Conservation (phyloP, 768 basidiomycete species). For the Rhizopogon rudus region DNA sequence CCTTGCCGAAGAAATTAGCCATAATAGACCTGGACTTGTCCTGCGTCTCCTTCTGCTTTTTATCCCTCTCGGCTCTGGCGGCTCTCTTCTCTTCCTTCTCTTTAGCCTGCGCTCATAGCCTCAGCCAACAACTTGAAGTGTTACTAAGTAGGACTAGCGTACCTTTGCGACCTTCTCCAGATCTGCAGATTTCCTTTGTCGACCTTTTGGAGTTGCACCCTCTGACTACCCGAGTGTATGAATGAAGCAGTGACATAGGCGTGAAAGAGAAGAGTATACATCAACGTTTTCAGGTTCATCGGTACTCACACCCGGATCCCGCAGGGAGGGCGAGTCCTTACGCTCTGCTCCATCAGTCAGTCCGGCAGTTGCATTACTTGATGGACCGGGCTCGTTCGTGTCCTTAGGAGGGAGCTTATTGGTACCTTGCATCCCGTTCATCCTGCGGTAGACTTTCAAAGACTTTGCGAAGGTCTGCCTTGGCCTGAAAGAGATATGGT, state of each 20-base stretch:
- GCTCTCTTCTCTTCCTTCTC: constrained; percentile 63
- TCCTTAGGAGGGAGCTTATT: constrained; percentile 29
- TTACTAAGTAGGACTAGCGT: not conserved
- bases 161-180: constrained; percentile 44
- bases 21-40: constrained; percentile 72
- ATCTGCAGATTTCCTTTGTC: constrained; percentile 49
- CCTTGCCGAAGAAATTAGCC: constrained; percentile 74
- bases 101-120: constrained; percentile 47
- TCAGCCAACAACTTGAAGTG: not conserved
- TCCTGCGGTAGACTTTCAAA: constrained; percentile 56
- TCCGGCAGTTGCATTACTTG: not conserved
- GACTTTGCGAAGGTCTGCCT: constrained; percentile 44
- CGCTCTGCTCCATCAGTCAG: constrained; percentile 14
- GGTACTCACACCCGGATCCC: constrained; percentile 15
- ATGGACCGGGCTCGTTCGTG: constrained; percentile 20
- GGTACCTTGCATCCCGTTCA: constrained; percentile 44
- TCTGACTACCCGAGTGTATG: constrained; percentile 12
- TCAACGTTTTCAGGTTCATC: constrained; percentile 34
- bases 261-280: constrained; percentile 20
- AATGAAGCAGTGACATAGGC: not conserved
- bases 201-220: constrained; percentile 26
- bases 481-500: constrained; percentile 39
- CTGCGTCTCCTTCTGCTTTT: constrained; percentile 64
- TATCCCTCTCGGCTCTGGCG: constrained; percentile 66
- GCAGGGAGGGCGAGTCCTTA: constrained; percentile 21